These are phyloP conservation scores for Skeletonema tropicum DNA, from an alignment of 108 stramenopile species.

Conservation along the genomic window DNA sequence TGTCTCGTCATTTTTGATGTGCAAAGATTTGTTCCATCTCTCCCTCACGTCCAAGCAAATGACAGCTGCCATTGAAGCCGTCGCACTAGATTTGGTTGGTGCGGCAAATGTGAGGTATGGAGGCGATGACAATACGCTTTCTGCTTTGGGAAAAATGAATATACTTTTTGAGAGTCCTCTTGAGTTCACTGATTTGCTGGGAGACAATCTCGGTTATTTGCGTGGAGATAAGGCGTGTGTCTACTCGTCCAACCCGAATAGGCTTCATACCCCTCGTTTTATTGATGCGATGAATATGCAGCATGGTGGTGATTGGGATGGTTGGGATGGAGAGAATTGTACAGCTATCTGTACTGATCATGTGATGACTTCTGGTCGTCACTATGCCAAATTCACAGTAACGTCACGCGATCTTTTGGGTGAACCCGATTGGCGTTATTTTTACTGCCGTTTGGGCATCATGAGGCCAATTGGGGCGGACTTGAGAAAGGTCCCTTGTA, in stretches of 20 bases:
- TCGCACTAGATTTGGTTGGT: not conserved
- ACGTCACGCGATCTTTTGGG: not conserved
- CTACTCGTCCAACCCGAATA: not conserved
- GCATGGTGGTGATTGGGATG: not conserved
- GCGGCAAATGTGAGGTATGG: not conserved
- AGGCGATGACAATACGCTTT: not conserved
- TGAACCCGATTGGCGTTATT: not conserved
- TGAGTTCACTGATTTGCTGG: not conserved
- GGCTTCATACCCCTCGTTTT: not conserved
- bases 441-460: not conserved
- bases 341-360: not conserved
- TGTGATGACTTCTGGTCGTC: conserved; percentile 7
- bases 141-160: not conserved
- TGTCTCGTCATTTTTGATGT: not conserved
- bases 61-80: not conserved
- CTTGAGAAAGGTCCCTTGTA: not conserved
- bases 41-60: not conserved
- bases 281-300: not conserved
- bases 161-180: not conserved
- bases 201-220: not conserved
- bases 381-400: not conserved
- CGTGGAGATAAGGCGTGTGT: not conserved
- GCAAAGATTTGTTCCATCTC: not conserved
- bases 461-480: not conserved
- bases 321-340: not conserved